Percentiles rank a stretch among this genome's conserved stretches.
Evolutionary conservation across 495 filamentous ascomycete genomes (phyloP).

Genomic region (Achaetomiella virescens): DNA sequence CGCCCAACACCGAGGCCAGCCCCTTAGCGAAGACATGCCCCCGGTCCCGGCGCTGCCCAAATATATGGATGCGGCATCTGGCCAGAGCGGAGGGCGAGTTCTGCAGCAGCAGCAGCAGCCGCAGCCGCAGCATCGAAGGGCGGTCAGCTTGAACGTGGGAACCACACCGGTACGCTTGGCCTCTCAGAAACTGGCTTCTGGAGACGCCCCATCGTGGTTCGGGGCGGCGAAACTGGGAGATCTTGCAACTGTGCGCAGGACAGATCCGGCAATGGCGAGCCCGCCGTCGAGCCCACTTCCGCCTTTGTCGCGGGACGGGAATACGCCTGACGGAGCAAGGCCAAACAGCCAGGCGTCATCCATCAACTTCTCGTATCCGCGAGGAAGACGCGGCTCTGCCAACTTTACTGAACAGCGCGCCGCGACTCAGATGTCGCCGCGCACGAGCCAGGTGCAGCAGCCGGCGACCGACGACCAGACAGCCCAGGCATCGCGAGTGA

Average conservation of each 20-base stretch:
- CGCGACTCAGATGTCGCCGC: background rate
- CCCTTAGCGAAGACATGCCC: conserved; percentile 44
- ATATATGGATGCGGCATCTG: conserved; percentile 28
- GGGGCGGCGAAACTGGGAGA: conserved; percentile 37
- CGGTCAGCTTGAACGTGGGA: conserved; percentile 27
- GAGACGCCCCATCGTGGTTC: conserved; percentile 37
- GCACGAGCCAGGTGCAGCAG: background rate
- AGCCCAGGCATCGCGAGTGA: background rate
- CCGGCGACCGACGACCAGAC: background rate
- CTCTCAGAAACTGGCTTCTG: conserved; percentile 37
- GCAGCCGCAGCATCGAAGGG: conserved; percentile 16
- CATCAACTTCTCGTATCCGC: conserved; percentile 81
- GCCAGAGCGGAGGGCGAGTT: conserved; percentile 1
- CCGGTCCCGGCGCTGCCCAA: conserved; percentile 69
- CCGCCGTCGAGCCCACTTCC: conserved; percentile 32
- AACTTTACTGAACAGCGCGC: conserved; percentile 17
- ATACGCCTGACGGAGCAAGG: conserved; percentile 23
- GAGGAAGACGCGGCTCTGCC: conserved; percentile 30
- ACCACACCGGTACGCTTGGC: conserved; percentile 37
- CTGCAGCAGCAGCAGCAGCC: conserved; percentile 11
- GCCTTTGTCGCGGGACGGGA: conserved; percentile 7
- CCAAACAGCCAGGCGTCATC: conserved; percentile 58
- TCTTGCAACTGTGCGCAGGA: conserved; percentile 34
- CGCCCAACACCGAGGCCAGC: conserved; percentile 22
- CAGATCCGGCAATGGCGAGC: conserved; percentile 38